phyloP scores from a whole-genome alignment of 2,329 filamentous ascomycete genomes.

The Aureobasidium sp. region DNA sequence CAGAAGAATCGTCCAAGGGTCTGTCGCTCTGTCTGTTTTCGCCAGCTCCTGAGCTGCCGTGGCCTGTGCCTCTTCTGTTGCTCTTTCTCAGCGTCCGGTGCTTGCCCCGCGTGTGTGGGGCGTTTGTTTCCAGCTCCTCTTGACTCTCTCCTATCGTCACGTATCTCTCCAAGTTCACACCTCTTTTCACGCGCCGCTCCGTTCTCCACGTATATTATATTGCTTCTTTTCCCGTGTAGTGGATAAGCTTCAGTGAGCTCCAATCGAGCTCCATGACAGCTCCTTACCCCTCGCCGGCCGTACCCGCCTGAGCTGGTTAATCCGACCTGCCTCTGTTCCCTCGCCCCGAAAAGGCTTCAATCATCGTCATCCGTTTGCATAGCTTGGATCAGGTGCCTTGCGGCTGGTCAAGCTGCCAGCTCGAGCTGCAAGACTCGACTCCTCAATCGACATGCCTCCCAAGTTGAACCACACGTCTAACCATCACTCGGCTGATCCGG shows the following conservation, averaged over 20 bases:
- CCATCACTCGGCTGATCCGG: constrained; percentile 56
- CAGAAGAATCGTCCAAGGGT: constrained; percentile 6
- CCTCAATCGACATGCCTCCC: constrained; percentile 62
- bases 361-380: constrained; percentile 9
- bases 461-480: constrained; percentile 79
- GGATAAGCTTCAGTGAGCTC: constrained; percentile 11
- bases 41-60: constrained; percentile 4
- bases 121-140: constrained; percentile 6
- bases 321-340: background rate
- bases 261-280: constrained; percentile 12
- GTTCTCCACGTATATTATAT: background rate
- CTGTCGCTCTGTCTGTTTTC: background rate
- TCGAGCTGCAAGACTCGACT: constrained; percentile 2
- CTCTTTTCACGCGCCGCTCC: background rate
- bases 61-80: constrained; percentile 7
- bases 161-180: background rate
- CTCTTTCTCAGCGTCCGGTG: background rate
- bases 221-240: constrained; percentile 6
- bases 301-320: constrained; percentile 2
- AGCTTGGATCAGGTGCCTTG: constrained; percentile 5
- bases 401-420: constrained; percentile 10
- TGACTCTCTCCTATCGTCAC: constrained; percentile 5
- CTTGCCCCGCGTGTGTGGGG: constrained; percentile 9
- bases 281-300: background rate
- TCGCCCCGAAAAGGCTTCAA: constrained; percentile 2